Conservation (phyloP, 2,329 filamentous ascomycete species). For the Colletotrichum plurivorum region DNA sequence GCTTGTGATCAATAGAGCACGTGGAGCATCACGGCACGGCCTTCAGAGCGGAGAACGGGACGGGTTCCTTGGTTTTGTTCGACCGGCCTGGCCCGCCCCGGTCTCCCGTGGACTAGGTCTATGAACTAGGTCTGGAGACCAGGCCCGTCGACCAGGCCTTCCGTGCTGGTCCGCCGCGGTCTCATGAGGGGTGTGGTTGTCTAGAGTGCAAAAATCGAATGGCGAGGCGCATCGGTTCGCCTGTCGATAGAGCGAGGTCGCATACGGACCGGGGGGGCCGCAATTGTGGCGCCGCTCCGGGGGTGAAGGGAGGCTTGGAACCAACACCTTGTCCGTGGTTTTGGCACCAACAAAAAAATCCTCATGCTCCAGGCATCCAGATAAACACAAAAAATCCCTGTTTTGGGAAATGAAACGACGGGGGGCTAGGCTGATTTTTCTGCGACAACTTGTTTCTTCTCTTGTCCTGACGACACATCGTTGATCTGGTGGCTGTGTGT, state of each 20-base stretch:
- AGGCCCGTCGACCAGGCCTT: neutral
- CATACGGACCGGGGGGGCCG: neutral
- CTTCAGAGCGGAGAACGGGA: no score
- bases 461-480: neutral
- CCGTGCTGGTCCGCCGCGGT: neutral
- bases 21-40: no score
- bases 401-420: neutral
- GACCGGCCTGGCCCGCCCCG: no score
- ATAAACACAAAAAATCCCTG: neutral
- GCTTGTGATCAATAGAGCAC: neutral
- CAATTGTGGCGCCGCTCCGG: slow-evolving; percentile 5
- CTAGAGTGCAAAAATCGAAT: neutral
- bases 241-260: slow-evolving; percentile 9
- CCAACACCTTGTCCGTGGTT: neutral
- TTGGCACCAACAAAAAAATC: neutral
- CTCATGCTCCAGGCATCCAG: neutral
- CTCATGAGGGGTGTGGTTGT: neutral
- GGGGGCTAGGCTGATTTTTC: neutral
- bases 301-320: slow-evolving; percentile 3
- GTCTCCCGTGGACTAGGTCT: no score
- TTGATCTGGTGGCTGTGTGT: neutral
- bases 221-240: slow-evolving; percentile 8
- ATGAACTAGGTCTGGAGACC: no score
- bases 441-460: neutral
- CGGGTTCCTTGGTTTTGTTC: no score